phyloP scores from a whole-genome alignment of 306 rosid species.

The barrel medic (Medicago truncatula) region DNA sequence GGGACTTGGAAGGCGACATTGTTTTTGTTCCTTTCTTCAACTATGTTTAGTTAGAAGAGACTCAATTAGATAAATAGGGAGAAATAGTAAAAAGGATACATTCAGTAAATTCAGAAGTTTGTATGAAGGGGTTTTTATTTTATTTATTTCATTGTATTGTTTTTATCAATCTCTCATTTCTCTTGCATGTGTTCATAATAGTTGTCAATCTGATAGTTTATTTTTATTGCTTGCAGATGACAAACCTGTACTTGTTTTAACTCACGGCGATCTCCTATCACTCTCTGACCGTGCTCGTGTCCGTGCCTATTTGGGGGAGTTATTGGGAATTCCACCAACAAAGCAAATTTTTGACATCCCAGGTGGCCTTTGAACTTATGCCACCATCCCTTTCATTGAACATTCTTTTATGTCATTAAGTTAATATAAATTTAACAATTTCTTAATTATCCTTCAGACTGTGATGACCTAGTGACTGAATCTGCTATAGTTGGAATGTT shows the following conservation, averaged over 20 bases:
- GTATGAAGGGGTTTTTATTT: background rate
- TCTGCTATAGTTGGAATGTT: slow-evolving; percentile 67
- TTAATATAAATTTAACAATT: slow-evolving; percentile 2
- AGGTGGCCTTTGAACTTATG: slow-evolving; percentile 51
- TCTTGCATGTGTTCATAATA: background rate
- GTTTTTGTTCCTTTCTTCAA: no score
- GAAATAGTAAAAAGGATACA: background rate
- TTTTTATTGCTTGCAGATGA: slow-evolving; percentile 63
- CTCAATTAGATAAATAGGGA: background rate
- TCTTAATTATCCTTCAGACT: slow-evolving; percentile 53
- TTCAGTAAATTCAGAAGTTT: background rate
- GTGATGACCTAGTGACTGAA: slow-evolving; percentile 58
- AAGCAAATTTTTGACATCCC: slow-evolving; percentile 88
- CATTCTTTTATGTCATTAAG: background rate
- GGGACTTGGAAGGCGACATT: no score
- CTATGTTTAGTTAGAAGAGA: background rate
- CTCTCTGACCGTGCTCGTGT: slow-evolving; percentile 65
- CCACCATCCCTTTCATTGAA: slow-evolving; percentile 17
- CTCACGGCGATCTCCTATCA: slow-evolving; percentile 92
- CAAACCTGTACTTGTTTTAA: slow-evolving; percentile 76
- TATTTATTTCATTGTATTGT: background rate
- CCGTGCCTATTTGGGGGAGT: slow-evolving; percentile 64
- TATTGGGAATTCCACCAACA: slow-evolving; percentile 75
- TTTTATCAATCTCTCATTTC: background rate
- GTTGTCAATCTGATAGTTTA: slow-evolving; percentile 13